Base-by-base conservation (phyloP, 148 eudicot genomes). In the Pharnaceum exiguum region DNA sequence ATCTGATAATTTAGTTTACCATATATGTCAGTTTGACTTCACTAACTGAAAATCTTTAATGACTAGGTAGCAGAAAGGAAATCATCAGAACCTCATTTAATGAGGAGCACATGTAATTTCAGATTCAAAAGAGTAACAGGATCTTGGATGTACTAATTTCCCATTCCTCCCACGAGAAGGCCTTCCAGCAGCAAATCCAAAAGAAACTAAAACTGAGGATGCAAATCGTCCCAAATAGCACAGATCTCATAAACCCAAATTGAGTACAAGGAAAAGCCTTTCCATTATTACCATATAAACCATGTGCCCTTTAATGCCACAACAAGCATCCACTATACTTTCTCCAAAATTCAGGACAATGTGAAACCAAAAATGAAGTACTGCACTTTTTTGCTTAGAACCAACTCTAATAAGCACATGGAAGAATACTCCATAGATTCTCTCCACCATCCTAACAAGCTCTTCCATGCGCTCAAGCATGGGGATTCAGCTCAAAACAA, bases 301-400 rank as follows among this genome's bases (percentile, higher is more conserved):
- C 24, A 16, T 54, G 17, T 48, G 17, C 27, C 47, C 62, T 67
- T 63, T 67, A 63, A 48, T 60, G 58, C 50, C 55, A 47, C 15
- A 28, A 50, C 48, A 60, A 55, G 65, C 55, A 60, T 65, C 5
- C 24, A 32, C 26, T 25, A 24, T 39, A 40, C 22, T 42, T 7
- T 32, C 9, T 8, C 22, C n/a, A 53, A 52, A 44, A 46, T 33
- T 36, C 54, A 21, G n/a, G n/a, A n/a, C n/a, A n/a, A n/a, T 36
- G 6, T 49, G 7, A 21, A 22, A 25, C 29, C 33, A 60, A 48
- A 55, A 60, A 40, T 44, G 58, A 21, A 15, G 28, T 4, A 26
- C 39, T 55, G 43, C 71, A 47, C 63, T 72, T n/a, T n/a, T n/a
- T 66, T 60, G 47, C 63, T 61, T 60, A 25, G 2, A 12, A 33